Conservation (phyloP, 2,329 filamentous ascomycete genomes). For the Penicillium palitans region DNA sequence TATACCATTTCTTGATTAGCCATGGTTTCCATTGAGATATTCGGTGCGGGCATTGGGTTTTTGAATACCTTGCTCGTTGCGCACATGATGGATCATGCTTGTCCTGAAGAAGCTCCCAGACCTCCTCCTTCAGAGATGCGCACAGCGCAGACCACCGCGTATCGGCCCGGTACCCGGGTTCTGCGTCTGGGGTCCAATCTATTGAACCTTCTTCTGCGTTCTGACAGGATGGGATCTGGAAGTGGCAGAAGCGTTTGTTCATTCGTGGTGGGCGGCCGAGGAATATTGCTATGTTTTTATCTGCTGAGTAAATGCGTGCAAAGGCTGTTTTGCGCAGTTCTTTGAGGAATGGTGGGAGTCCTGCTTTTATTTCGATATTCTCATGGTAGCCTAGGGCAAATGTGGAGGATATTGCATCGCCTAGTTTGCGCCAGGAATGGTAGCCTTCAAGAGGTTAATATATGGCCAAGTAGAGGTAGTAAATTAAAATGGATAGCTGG, state of each 20-base stretch:
- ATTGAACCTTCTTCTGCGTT: not conserved
- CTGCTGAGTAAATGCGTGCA: conserved; percentile 46
- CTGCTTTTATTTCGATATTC: conserved; percentile 32
- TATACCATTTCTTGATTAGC: conserved; percentile 18
- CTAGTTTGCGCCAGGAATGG: conserved; percentile 48
- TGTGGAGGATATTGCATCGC: conserved; percentile 50
- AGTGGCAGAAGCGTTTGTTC: conserved; percentile 42
- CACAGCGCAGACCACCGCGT: conserved; percentile 32
- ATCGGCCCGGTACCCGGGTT: conserved; percentile 27
- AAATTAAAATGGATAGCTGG: not conserved
- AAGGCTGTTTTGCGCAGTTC: conserved; percentile 44
- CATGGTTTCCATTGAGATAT: not conserved
- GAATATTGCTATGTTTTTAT: conserved; percentile 52
- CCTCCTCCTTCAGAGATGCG: conserved; percentile 30
- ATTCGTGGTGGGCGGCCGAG: conserved; percentile 51
- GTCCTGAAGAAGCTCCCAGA: conserved; percentile 29
- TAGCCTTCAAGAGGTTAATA: conserved; percentile 37
- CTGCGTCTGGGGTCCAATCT: conserved; percentile 20
- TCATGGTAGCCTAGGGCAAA: conserved; percentile 52
- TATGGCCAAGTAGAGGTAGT: not conserved
- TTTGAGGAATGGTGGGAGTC: conserved; percentile 39
- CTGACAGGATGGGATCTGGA: conserved; percentile 32
- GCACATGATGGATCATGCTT: conserved; percentile 24
- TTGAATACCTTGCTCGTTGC: conserved; percentile 18
- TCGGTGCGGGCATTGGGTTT: not conserved